A percentile compares a stretch with the other conserved stretches of the same genome.
These are phyloP conservation scores for Colletotrichum tamarilloi DNA, from an alignment of 2,329 filamentous ascomycete genomes.

Conservation along the genomic window DNA sequence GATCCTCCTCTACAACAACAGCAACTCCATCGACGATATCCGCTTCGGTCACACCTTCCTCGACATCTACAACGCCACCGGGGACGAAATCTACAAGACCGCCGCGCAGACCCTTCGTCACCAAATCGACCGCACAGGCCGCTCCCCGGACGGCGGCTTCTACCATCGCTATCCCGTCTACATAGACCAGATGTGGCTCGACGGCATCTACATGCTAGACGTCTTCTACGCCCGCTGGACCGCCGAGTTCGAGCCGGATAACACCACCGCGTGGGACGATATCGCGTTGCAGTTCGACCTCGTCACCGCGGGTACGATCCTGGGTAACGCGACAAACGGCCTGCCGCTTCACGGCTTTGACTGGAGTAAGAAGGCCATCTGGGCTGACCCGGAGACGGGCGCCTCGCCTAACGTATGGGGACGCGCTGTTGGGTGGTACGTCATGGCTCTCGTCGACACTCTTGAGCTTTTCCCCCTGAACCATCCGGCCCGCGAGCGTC, in stretches of 20 bases:
- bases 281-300: conserved; percentile 54
- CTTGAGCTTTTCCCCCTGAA: conserved; percentile 54
- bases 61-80: conserved; percentile 29
- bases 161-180: conserved; percentile 40
- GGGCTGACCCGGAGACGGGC: conserved; percentile 59
- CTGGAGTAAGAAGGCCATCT: conserved; percentile 54
- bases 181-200: conserved; percentile 46
- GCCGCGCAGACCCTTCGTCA: conserved; percentile 22
- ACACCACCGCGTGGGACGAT: conserved; percentile 53
- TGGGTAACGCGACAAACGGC: conserved; percentile 47
- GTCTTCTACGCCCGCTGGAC: conserved; percentile 48
- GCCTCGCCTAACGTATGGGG: conserved; percentile 63
- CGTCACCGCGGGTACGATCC: conserved; percentile 51
- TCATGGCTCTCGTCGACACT: conserved; percentile 58
- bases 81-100: conserved; percentile 34
- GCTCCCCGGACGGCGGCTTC: conserved; percentile 31
- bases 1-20: conserved; percentile 33
- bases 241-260: conserved; percentile 36
- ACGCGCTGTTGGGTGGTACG: conserved; percentile 50
- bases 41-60: conserved; percentile 35
- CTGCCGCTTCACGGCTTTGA: conserved; percentile 65
- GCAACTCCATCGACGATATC: conserved; percentile 36
- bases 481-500: conserved; percentile 48
- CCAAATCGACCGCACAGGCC: conserved; percentile 32
- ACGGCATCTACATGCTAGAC: conserved; percentile 58